Conservation (phyloP, 371 early-diverging fungal species). For the Rhizopus microsporus region DNA sequence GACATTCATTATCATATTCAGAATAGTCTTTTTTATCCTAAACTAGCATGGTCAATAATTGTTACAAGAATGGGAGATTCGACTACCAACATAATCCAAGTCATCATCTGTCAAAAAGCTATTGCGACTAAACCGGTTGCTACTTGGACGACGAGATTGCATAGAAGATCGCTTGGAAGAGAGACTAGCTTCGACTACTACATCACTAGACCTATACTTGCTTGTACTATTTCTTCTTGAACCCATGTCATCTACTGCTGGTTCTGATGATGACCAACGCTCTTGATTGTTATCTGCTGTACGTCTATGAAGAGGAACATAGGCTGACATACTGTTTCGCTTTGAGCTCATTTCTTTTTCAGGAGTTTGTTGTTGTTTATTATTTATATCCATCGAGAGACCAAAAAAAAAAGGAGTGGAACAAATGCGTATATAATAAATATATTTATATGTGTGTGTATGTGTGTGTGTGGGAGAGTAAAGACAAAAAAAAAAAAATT, state of each 20-base stretch:
- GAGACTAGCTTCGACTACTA: slow-evolving; percentile 10
- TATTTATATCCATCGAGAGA: not conserved
- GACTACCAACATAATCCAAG: slow-evolving; percentile 21
- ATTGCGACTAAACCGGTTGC: slow-evolving; percentile 23
- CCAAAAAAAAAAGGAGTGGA: slow-evolving; percentile 11
- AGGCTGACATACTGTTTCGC: slow-evolving; percentile 23
- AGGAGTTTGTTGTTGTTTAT: slow-evolving; percentile 11
- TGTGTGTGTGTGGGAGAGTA: too few species aligned
- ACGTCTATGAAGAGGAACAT: slow-evolving; percentile 42
- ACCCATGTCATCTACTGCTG: slow-evolving; percentile 16
- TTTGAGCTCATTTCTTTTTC: slow-evolving; percentile 5
- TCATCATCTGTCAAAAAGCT: slow-evolving; percentile 28
- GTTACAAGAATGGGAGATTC: not conserved
- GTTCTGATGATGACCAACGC: slow-evolving; percentile 4
- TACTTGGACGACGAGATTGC: slow-evolving; percentile 19
- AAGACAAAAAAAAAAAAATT: not conserved
- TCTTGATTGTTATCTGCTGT: slow-evolving; percentile 11
- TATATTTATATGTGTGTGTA: too few species aligned
- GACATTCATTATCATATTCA: slow-evolving; percentile 25
- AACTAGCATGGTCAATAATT: not conserved
- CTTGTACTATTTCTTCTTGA: slow-evolving; percentile 16
- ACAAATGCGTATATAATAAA: not conserved
- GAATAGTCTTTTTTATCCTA: slow-evolving; percentile 4
- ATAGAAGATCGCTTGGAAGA: slow-evolving; percentile 20
- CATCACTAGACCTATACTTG: slow-evolving; percentile 18